Conservation (phyloP, 768 basidiomycete genomes). For the Amanita jacksonii region DNA sequence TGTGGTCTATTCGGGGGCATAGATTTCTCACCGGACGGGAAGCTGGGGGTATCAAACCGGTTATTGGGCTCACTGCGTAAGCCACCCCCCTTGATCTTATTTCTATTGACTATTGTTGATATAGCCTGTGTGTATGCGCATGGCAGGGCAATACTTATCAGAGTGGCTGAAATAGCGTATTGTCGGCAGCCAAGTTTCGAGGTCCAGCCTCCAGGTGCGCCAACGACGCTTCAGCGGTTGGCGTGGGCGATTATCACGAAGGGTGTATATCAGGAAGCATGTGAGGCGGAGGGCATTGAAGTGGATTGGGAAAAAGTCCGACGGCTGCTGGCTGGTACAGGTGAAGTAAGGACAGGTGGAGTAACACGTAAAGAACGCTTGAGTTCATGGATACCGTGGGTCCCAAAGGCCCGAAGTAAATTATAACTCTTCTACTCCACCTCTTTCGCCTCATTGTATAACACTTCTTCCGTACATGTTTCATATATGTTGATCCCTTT, state of each 20-base stretch:
- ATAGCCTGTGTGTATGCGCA: background rate
- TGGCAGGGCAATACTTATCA: constrained; percentile 34
- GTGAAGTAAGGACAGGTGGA: background rate
- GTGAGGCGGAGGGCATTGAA: constrained; percentile 25
- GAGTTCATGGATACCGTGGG: background rate
- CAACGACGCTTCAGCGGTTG: constrained; percentile 27
- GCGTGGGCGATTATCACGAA: constrained; percentile 33
- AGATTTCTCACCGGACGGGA: constrained; percentile 83
- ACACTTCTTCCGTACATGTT: too few species aligned
- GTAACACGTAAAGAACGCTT: background rate
- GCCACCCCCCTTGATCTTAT: too few species aligned
- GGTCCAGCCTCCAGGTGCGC: constrained; percentile 24
- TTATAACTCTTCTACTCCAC: background rate
- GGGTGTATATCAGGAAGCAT: constrained; percentile 28
- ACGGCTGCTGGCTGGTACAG: background rate
- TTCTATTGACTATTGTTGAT: too few species aligned
- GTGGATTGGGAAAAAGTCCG: constrained; percentile 20
- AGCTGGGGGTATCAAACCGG: constrained; percentile 77
- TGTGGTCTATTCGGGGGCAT: constrained; percentile 49
- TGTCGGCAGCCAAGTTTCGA: constrained; percentile 36
- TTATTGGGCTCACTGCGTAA: constrained; percentile 82
- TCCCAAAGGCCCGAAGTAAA: background rate
- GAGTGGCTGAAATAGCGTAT: constrained; percentile 35
- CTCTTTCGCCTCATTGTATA: too few species aligned
- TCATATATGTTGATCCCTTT: background rate